Evolutionary conservation across 768 basidiomycete genomes (phyloP), one percentile per base, ranked within the genome.

Genomic region (Leccinum disarticulatum): DNA sequence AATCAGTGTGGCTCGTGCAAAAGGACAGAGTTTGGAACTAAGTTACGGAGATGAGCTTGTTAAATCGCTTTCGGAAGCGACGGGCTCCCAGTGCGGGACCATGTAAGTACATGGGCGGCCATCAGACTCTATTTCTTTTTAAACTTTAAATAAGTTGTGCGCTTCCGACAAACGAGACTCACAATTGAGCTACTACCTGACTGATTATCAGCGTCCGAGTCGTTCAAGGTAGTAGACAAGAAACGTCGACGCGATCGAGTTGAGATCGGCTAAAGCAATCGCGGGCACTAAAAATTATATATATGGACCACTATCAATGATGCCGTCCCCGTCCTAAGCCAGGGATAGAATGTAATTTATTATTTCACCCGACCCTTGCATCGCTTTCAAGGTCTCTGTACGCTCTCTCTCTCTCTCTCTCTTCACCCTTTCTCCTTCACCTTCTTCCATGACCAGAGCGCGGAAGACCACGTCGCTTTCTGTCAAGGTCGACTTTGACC

Each of bases 401-500:
- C 33, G 36, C 36, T 15, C 41, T 35, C 25, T 25, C 25, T 25
- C 25, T 25, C 25, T 25, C 31, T 15, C 38, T 38, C 51, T 49
- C 49, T 13, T 41, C 59, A n/a, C 54, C 55, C 31, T 36, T 30
- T 46, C 52, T 36, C 27, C 41, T 3, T 9, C 33, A 33, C 27
- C 41, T 3, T 9, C 57, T 54, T 49, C 55, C 61, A 73, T 73
- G 70, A 63, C 71, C 60, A 63, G 71, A 53, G 57, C 68, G 6
- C 63, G 66, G 31, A 71, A 69, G 55, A 47, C 62, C 57, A 72
- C 73, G 41, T 5, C 41, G 25, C 62, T 73, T 57, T 59, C 71
- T 4, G 38, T 74, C 55, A 72, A 58, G 49, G 73, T 31, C 31
- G 31, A 73, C 63, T 74, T 74, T 43, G 74, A 68, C 61, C 72